Percentiles rank a stretch among this genome's conserved stretches.
Conservation (phyloP, 106 monocot genomes). For the Dactylorhiza incarnata region DNA sequence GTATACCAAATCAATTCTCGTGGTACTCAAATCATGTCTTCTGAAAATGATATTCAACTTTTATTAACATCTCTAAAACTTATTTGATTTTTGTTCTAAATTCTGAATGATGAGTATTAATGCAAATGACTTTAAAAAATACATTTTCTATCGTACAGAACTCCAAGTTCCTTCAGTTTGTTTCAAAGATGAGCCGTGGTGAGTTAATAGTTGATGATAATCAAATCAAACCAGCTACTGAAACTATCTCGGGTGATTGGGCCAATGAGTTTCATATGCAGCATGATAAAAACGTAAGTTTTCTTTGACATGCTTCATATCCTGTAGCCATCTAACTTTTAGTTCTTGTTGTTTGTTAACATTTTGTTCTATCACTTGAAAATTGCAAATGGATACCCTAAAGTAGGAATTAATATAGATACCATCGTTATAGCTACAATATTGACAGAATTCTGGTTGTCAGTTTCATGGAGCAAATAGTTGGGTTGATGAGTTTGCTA, state of each 20-base stretch:
- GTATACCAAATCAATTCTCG: too few relatives aligned
- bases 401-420: neutral
- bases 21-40: neutral
- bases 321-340: neutral
- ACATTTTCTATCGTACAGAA: constrained; percentile 38
- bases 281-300: constrained; percentile 47
- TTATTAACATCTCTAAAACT: neutral
- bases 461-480: constrained; percentile 62
- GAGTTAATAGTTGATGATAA: constrained; percentile 94
- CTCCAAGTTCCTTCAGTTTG: constrained; percentile 97
- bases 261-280: constrained; percentile 82
- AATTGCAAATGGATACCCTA: neutral
- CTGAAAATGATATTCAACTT: neutral
- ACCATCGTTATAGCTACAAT: neutral
- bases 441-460: constrained; percentile 7
- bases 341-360: neutral
- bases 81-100: neutral
- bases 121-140: neutral
- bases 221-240: constrained; percentile 72
- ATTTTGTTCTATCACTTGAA: too few relatives aligned
- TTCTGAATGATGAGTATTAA: neutral
- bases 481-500: constrained; percentile 78
- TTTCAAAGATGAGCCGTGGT: constrained; percentile 98
- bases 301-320: neutral
- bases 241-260: constrained; percentile 53